Percentiles rank a stretch among this genome's conserved stretches.
Conservation (phyloP, 495 filamentous ascomycete species). For the Podospora appendiculata region DNA sequence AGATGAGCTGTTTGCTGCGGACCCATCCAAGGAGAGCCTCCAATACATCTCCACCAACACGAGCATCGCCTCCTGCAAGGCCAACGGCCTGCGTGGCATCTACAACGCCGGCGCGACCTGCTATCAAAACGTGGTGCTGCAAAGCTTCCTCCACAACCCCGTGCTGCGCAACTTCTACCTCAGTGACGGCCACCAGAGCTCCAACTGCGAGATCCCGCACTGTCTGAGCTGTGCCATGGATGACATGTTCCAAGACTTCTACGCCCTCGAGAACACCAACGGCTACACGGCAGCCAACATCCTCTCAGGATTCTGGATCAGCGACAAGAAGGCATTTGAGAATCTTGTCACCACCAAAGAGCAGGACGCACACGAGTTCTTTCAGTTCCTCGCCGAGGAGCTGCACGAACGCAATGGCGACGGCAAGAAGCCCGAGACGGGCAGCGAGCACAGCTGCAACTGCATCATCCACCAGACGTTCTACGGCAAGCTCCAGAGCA, state of each 20-base stretch:
- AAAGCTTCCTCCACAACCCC: slow-evolving; percentile 82
- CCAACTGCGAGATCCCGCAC: slow-evolving; percentile 55
- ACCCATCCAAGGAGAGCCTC: slow-evolving; percentile 49
- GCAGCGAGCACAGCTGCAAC: slow-evolving; percentile 58
- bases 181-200: slow-evolving; percentile 67
- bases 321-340: slow-evolving; percentile 50
- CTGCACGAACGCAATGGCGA: slow-evolving; percentile 65
- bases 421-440: slow-evolving; percentile 42
- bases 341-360: slow-evolving; percentile 85
- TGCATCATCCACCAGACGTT: slow-evolving; percentile 88
- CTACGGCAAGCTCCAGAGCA: slow-evolving; percentile 79
- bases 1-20: slow-evolving; percentile 46
- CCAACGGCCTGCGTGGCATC: slow-evolving; percentile 72
- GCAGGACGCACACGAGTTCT: slow-evolving; percentile 93
- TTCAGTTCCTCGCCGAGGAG: slow-evolving; percentile 84
- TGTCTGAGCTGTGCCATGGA: slow-evolving; percentile 85
- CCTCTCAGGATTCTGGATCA: slow-evolving; percentile 72
- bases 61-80: slow-evolving; percentile 55
- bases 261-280: slow-evolving; percentile 69
- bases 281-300: slow-evolving; percentile 79
- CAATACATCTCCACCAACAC: slow-evolving; percentile 54
- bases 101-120: slow-evolving; percentile 92
- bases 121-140: slow-evolving; percentile 87
- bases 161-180: slow-evolving; percentile 81
- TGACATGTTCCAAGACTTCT: slow-evolving; percentile 87